A percentile compares a stretch with the other conserved stretches of the same genome.
phyloP scores from a whole-genome alignment of 1,284 basidiomycete genomes.

The Cronartium quercuum region DNA sequence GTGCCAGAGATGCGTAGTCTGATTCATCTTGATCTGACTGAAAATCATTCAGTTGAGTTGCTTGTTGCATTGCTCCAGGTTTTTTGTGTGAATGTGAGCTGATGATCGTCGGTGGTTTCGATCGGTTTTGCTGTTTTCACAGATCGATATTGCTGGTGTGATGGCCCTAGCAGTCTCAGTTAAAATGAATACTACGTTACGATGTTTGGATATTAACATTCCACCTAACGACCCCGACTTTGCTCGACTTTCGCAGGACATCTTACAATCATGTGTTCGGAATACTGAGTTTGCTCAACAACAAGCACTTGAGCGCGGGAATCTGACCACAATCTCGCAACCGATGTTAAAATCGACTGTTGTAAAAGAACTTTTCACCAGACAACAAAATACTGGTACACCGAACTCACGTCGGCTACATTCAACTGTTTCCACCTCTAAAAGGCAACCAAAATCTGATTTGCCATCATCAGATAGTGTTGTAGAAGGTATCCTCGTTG shows the following conservation, averaged over 20 bases:
- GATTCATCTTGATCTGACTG: constrained; percentile 63
- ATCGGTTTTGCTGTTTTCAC: background rate
- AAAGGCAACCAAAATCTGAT: background rate
- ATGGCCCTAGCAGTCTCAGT: constrained; percentile 83
- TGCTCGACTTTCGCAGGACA: constrained; percentile 56
- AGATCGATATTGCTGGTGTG: constrained; percentile 79
- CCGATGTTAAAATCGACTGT: constrained; percentile 53
- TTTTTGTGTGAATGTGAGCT: too few species aligned
- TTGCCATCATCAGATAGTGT: background rate
- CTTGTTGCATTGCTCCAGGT: background rate
- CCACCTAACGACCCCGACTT: constrained; percentile 80
- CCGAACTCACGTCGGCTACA: constrained; percentile 40
- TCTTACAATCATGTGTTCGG: constrained; percentile 62
- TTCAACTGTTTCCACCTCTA: background rate
- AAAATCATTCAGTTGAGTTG: constrained; percentile 43
- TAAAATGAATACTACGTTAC: constrained; percentile 70
- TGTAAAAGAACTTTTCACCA: constrained; percentile 51
- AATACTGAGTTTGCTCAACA: constrained; percentile 66
- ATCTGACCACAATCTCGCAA: constrained; percentile 51
- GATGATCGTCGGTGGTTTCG: background rate
- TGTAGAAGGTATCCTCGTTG: constrained; percentile 15
- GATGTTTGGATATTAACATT: constrained; percentile 89
- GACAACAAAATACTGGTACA: constrained; percentile 48
- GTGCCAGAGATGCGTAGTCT: constrained; percentile 80
- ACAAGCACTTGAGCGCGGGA: constrained; percentile 41